Evolutionary conservation across 257 asterid species (phyloP), one percentile per base, ranked within the genome.

Genomic region (Gardenia jasminoides): DNA sequence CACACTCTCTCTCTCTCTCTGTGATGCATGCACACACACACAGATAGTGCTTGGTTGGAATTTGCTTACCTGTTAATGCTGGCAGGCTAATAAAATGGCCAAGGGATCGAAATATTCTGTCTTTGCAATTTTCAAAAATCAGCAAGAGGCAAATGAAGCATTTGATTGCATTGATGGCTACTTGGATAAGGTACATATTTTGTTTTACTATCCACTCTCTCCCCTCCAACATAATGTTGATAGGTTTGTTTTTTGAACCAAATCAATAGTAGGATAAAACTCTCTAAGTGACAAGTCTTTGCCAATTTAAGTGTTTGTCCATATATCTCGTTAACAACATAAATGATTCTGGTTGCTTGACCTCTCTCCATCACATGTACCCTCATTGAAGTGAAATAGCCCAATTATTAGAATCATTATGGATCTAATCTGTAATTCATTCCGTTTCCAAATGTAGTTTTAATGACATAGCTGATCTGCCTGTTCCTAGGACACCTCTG

Each of bases 141-240:
- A 82, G 81, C 89, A 87, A 78, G 96, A 87, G 81, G 97, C 98
- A 75, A 76, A 77, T 72, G 87, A 86, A 87, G 88, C 96, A 43
- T 96, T 90, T 80, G 83, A 86, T 46, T 78, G 79, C 74, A 88
- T 96, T 78, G 90, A 90, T 65, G 99, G 97, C 58, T 75, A 72
- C 76, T 72, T 74, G 65, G 93, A 84, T 36, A 89, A 91, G 96
- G 99, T 93, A 72, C 70, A 77, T 74, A 17, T 50, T 59, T 31
- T 70, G 70, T 68, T 58, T 30, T 36, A 62, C 16, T 71, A 3
- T 26, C 44, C 54, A n/a, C 56, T 48, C 26, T 20, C 7, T 64
- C 54, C 22, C 15, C 76, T 68, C 59, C 16, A 24, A 30, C 31
- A 52, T 10, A 70, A 24, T 43, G 13, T 67, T 28, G 48, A 10